Evolutionary conservation across 2,329 filamentous ascomycete genomes (phyloP).

Genomic region (Trichoderma brevicompactum): DNA sequence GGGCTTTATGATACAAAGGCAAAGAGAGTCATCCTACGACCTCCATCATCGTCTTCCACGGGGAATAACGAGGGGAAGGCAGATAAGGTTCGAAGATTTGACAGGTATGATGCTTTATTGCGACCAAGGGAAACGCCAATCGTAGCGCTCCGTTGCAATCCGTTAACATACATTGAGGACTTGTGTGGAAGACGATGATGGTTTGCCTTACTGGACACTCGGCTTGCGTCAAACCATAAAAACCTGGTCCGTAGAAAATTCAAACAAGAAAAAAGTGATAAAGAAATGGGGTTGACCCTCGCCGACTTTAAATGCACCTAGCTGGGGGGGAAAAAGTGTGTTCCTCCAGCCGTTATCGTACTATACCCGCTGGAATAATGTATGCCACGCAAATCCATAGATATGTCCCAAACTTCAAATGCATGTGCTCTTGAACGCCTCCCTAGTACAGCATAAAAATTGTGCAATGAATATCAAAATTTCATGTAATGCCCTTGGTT

Average conservation of each 20-base stretch:
- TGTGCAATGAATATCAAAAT: slow-evolving; percentile 23
- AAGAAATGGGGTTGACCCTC: slow-evolving; percentile 25
- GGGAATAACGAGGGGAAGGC: slow-evolving; percentile 43
- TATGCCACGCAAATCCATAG: slow-evolving; percentile 38
- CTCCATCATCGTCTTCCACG: slow-evolving; percentile 67
- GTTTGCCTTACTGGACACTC: slow-evolving; percentile 61
- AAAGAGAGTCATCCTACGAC: slow-evolving; percentile 54
- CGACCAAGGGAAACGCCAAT: slow-evolving; percentile 45
- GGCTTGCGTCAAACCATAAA: slow-evolving; percentile 28
- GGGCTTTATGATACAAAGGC: slow-evolving; percentile 48
- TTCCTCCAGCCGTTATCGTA: slow-evolving; percentile 37
- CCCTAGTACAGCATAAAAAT: slow-evolving; percentile 31
- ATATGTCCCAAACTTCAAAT: slow-evolving; percentile 35
- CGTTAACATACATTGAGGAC: slow-evolving; percentile 67
- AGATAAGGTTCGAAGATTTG: slow-evolving; percentile 35
- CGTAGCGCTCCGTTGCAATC: slow-evolving; percentile 41
- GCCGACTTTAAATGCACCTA: slow-evolving; percentile 36
- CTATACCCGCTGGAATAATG: slow-evolving; percentile 42
- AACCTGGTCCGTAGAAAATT: background rate
- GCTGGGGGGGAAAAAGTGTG: slow-evolving; percentile 39
- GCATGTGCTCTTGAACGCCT: slow-evolving; percentile 32
- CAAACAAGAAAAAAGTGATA: slow-evolving; percentile 23
- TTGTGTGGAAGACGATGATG: slow-evolving; percentile 70
- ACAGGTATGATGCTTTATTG: slow-evolving; percentile 49
- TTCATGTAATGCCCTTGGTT: slow-evolving; percentile 18